Evolutionary conservation across 331 rosid species (phyloP), one percentile per base, ranked within the genome.

Genomic region (Acacia pycnantha): DNA sequence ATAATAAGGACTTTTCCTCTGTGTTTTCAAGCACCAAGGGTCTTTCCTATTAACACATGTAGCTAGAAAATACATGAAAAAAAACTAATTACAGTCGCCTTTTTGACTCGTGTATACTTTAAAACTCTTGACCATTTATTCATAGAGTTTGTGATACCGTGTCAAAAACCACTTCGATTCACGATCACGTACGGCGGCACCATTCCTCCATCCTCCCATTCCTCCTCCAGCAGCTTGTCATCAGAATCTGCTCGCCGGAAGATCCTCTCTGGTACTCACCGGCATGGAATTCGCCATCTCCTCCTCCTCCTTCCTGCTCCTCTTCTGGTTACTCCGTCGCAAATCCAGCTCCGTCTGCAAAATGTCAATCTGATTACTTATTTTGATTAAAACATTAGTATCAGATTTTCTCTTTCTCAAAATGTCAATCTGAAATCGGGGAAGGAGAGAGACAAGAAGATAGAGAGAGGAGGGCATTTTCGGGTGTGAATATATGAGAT

Each of bases 101-200:
- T 15, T 15, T 15, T 15, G 56, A 50, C n/a, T 8, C 0, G 13
- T 59, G 16, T 10, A 24, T 24, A 24, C 33, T 24, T 24, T 59
- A 59, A 24, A 24, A 24, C 29, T 24, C 18, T 24, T 59, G 33
- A 59, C 33, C 8, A 24, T 59, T 24, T 24, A 4, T 6, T 59
- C 16, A 37, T 37, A 59, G 33, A 4, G 66, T 6, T 59, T 24
- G 4, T 59, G 31, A 59, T 59, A 24, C 35, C 1, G 0, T 59
- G 33, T 59, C 14, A 24, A 24, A 59, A 22, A 59, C 33, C 19
- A 1, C 93, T 83, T 70, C 88, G 82, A 27, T 84, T 81, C 0
- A 73, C 58, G 37, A 91, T 82, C 77, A 91, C 65, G 70, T 91
- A 91, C 3, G 93, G 93, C 22, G 91, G 93, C 50, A 85, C 90